phyloP scores from a whole-genome alignment of 1,284 basidiomycete species.

The Coniophora puteana region DNA sequence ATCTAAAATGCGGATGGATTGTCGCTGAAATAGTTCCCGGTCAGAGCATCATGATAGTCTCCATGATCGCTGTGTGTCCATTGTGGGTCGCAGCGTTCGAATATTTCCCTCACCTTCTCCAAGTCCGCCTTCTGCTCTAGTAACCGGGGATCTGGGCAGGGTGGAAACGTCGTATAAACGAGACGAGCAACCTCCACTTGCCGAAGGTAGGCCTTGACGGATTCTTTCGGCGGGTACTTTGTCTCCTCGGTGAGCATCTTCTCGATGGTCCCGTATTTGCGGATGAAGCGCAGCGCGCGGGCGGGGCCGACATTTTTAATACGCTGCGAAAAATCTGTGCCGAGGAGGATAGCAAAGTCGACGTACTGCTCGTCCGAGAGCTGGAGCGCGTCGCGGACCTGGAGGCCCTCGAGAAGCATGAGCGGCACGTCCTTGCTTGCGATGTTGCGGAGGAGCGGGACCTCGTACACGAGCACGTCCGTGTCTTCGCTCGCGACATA shows the following conservation, averaged over 20 bases:
- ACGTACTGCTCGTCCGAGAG: constrained; percentile 59
- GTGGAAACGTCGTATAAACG: constrained; percentile 63
- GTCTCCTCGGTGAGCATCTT: constrained; percentile 54
- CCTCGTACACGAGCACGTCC: constrained; percentile 77
- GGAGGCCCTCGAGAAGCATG: constrained; percentile 55
- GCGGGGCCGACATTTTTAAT: constrained; percentile 77
- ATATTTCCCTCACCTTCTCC: constrained; percentile 35
- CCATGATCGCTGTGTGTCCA: constrained; percentile 38
- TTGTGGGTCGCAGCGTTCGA: constrained; percentile 47
- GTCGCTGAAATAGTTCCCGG: constrained; percentile 64
- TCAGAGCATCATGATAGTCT: constrained; percentile 41
- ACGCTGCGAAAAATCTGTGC: constrained; percentile 85
- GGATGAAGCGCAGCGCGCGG: constrained; percentile 71
- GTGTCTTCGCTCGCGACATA: constrained; percentile 89
- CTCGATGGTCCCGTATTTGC: constrained; percentile 71
- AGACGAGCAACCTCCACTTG: constrained; percentile 55
- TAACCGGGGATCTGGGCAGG: constrained; percentile 40
- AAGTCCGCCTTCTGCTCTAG: constrained; percentile 39
- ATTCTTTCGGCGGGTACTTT: constrained; percentile 45
- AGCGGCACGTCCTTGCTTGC: constrained; percentile 58
- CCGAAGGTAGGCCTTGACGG: constrained; percentile 49
- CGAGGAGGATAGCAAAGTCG: constrained; percentile 82
- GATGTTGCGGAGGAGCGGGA: constrained; percentile 74
- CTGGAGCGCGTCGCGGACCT: constrained; percentile 55
- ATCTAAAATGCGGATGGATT: constrained; percentile 35